Base-by-base conservation (phyloP, 1,284 basidiomycete species). In the Salmacisia buchloeana region DNA sequence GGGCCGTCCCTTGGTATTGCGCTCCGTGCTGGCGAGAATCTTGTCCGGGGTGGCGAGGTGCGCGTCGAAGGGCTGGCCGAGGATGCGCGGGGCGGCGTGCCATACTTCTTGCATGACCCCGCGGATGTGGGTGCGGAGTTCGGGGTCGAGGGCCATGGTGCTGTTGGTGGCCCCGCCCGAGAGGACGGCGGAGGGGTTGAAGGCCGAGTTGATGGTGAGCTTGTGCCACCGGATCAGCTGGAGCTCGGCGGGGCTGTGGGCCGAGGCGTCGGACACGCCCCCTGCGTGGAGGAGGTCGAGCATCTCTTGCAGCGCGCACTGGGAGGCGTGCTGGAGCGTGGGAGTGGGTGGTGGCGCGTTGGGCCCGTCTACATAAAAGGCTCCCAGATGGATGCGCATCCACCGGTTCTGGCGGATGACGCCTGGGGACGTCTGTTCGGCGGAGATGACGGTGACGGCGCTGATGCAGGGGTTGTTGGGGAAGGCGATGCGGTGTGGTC, bases 151-250 rank as follows among this genome's bases (percentile, higher is more conserved):
- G 1, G 78, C 70, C 82, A 82, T 82, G 13, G 74, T 68, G 0
- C 77, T 70, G 59, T 82, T 82, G 58, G 78, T 71, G 10, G 79
- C 74, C 2, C 81, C 80, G 23, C 80, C 80, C 2, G 81, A 80
- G n/a, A 83, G 75, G 25, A 83, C 81, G 1, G 81, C 73, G 18
- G 79, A 81, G 0, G 81, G 81, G 67, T 83, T 83, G 79, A 83
- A 81, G 9, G 78, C 71, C 2, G 80, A 77, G 68, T 82, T 82
- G 72, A 81, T 81, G 74, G 78, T 78, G 23, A 80, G 71, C 68
- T 83, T 83, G 72, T 83, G 82, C 82, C 82, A 83, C 5, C 82
- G 74, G 2, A 82, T 79, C 45, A 82, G 73, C 69, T 83, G 82
- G 21, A 83, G 69, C 13, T 72, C 78, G 27, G 70, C 65, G 59